Conservation (phyloP, 179 eudicot species). For the Beta macrorhiza region DNA sequence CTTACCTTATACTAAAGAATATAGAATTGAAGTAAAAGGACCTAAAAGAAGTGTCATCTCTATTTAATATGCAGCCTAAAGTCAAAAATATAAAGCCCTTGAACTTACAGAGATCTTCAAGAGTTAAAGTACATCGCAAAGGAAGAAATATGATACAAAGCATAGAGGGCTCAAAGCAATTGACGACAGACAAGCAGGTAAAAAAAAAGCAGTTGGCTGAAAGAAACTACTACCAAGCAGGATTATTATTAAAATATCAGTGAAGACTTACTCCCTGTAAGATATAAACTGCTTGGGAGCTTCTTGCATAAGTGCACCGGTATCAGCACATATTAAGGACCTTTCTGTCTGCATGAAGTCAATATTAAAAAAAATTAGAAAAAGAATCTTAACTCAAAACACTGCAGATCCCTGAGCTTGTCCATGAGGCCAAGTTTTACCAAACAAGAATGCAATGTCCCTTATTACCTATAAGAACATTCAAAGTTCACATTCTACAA, state of each 20-base stretch:
- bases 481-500: background rate
- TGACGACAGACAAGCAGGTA: background rate
- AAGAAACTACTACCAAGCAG: background rate
- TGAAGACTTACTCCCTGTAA: constrained; percentile 65
- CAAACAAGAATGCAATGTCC: background rate
- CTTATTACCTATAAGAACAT: background rate
- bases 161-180: background rate
- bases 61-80: background rate
- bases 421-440: background rate
- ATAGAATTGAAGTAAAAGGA: background rate
- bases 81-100: background rate
- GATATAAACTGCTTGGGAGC: constrained; percentile 64
- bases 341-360: constrained; percentile 61
- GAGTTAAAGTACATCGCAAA: background rate
- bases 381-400: constrained; percentile 14
- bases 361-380: background rate
- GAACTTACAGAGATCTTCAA: too few species aligned
- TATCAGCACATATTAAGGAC: constrained; percentile 87
- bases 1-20: background rate
- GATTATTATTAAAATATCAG: background rate
- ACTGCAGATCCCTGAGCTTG: background rate
- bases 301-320: constrained; percentile 78
- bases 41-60: background rate
- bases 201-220: background rate
- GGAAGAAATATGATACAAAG: background rate